Percentiles rank a stretch among this genome's conserved stretches.
Evolutionary conservation across 371 early-diverging fungal species (phyloP).

Genomic region (Mucor lusitanicus): DNA sequence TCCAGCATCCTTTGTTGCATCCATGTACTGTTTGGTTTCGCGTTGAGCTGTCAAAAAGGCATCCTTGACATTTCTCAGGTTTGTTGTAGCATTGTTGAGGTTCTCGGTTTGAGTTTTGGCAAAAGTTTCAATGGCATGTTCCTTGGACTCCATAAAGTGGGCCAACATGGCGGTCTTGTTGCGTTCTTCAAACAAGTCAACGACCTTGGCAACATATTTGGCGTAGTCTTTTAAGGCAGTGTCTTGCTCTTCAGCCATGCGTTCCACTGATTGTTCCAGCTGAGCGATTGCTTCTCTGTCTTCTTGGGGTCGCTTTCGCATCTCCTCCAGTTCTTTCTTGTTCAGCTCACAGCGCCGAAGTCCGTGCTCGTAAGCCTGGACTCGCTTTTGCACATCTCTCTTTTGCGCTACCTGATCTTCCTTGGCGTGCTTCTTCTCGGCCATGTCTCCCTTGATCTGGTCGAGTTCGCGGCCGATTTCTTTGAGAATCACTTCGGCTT

Average conservation of each 20-base stretch:
- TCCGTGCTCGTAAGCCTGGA: slow-evolving; percentile 11
- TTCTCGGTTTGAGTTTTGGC: background rate
- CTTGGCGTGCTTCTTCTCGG: slow-evolving; percentile 37
- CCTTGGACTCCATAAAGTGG: background rate
- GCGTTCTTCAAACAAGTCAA: background rate
- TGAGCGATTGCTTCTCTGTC: background rate
- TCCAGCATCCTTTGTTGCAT: slow-evolving; percentile 48
- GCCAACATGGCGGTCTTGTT: background rate
- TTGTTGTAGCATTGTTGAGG: slow-evolving; percentile 4
- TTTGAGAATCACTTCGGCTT: slow-evolving; percentile 44
- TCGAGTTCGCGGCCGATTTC: slow-evolving; percentile 23
- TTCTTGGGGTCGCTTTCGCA: slow-evolving; percentile 9
- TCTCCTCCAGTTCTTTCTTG: background rate
- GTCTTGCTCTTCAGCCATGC: background rate
- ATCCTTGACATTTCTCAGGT: background rate
- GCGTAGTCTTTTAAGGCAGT: background rate
- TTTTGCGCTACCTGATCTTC: slow-evolving; percentile 29
- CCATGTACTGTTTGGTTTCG: slow-evolving; percentile 20
- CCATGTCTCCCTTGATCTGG: slow-evolving; percentile 23
- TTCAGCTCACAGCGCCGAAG: background rate
- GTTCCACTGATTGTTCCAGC: background rate
- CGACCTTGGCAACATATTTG: background rate
- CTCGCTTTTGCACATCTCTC: slow-evolving; percentile 16
- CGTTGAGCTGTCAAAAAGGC: slow-evolving; percentile 7
- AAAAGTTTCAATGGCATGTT: background rate